Base-by-base conservation (phyloP, 1,139 yeast species). In the Geotrichum siamense region DNA sequence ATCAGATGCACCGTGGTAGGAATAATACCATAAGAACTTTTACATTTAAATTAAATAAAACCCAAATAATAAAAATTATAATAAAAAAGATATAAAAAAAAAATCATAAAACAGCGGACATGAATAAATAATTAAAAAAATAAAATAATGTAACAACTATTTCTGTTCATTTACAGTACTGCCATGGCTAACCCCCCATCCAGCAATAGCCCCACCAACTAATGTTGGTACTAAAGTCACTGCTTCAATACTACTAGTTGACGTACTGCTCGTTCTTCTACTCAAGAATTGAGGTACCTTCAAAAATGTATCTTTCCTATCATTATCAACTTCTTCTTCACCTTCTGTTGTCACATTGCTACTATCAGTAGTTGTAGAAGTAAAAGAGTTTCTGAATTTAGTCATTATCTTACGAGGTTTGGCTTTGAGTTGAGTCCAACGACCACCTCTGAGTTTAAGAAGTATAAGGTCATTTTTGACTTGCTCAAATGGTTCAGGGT, bases 191-290 rank as follows among this genome's bases (percentile, higher is more conserved):
- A 15, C 38, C 1, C 38, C 48, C 70, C 72, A 68, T 4, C 75
- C 78, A 13, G 76, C 78, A 33, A 73, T 69, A 3, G 78, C 77
- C 27, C 78, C 78, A 16, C 76, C 75, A 10, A 73, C 75, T 42
- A 72, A 64, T 5, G 74, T 69, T 0, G 78, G 78, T 2, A 72
- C 75, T 71, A 73, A 69, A 1, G 73, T 64, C 48, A 72, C 57
- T 0, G 76, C 76, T n/a, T 72, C 69, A 29, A 71, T 56, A 13
- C 46, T 38, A 30, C 39, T 32, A 3, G 39, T 38, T 29, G 40
- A 36, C 13, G 21, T 17, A 16, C 46, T 44, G 47, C 56, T 53
- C 10, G 56, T 55, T 3, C 50, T 32, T 21, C 46, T 54, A 38
- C 44, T 16, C 15, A 31, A 21, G 21, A 44, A 38, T 6, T 47